Conservation (phyloP, 164 flowering plant genomes). For the Umbellularia californica region DNA sequence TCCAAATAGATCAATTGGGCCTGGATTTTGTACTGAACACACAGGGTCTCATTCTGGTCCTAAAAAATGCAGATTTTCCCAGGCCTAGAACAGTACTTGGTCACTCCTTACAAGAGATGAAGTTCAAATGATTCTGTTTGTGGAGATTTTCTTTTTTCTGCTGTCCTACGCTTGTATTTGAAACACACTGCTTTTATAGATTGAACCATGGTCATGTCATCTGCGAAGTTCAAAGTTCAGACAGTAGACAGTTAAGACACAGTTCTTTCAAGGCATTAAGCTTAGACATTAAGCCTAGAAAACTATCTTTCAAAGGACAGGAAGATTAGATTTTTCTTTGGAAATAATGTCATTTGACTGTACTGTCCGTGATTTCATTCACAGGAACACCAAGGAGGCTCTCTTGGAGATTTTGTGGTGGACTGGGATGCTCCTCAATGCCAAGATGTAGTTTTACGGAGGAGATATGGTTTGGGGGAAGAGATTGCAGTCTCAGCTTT, state of each 20-base stretch:
- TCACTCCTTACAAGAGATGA: background rate
- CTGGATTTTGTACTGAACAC: background rate
- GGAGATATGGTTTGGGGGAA: slow-evolving; percentile 55
- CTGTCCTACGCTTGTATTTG: background rate
- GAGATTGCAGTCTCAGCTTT: slow-evolving; percentile 77
- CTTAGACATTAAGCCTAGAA: background rate
- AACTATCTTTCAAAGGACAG: background rate
- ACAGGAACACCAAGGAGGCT: slow-evolving; percentile 34
- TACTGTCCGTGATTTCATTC: background rate
- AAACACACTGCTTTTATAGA: background rate
- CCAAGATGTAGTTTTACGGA: slow-evolving; percentile 64
- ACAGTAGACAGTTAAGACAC: too few species aligned
- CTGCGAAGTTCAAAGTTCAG: background rate
- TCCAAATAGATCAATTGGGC: background rate
- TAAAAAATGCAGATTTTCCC: background rate
- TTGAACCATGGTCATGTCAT: background rate
- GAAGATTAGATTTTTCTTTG: background rate
- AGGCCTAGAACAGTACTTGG: background rate
- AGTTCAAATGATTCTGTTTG: background rate
- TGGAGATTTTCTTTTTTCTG: background rate
- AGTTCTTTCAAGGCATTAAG: background rate
- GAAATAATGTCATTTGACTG: background rate
- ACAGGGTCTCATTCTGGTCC: background rate
- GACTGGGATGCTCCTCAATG: slow-evolving; percentile 54
- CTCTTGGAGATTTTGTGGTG: slow-evolving; percentile 49